Evolutionary conservation across 1,284 basidiomycete genomes (phyloP).

Genomic region (Ceratobasidium sp.): DNA sequence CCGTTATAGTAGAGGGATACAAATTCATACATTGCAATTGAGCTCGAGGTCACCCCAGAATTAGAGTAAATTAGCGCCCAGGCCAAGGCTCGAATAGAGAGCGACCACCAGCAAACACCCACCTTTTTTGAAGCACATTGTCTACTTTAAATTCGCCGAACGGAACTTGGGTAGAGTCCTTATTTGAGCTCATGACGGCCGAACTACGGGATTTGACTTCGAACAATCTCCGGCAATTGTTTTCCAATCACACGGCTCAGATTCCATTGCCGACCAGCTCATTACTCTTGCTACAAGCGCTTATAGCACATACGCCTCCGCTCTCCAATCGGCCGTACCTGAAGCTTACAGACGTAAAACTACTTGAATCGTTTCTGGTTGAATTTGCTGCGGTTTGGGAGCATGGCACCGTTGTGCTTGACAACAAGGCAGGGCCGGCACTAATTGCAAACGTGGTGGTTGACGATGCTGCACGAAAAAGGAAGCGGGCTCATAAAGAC

Average conservation of each 20-base stretch:
- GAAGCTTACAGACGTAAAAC: constrained; percentile 39
- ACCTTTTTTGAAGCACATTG: too few relatives aligned
- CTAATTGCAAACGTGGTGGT: constrained; percentile 34
- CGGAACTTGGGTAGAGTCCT: not conserved
- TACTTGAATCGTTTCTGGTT: constrained; percentile 37
- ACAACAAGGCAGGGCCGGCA: constrained; percentile 19
- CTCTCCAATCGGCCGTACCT: constrained; percentile 21
- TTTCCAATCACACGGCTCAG: constrained; percentile 19
- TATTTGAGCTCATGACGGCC: constrained; percentile 2
- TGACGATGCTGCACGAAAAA: constrained; percentile 37
- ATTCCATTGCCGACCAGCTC: constrained; percentile 26
- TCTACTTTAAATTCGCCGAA: not conserved
- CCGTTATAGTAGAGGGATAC: too few relatives aligned
- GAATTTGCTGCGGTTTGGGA: constrained; percentile 40
- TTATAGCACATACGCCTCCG: constrained; percentile 20
- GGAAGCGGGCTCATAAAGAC: constrained; percentile 35
- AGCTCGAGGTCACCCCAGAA: too few relatives aligned
- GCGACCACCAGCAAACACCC: too few relatives aligned
- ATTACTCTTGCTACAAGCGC: constrained; percentile 20
- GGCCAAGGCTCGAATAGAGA: not conserved
- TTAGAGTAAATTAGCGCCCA: not conserved
- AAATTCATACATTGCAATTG: too few relatives aligned
- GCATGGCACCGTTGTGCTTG: constrained; percentile 38
- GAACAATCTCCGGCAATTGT: constrained; percentile 29
- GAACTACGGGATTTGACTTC: constrained; percentile 31